These are phyloP conservation scores for Tillandsia leiboldiana DNA, from an alignment of 176 grass and related monocot species.

Conservation along the genomic window DNA sequence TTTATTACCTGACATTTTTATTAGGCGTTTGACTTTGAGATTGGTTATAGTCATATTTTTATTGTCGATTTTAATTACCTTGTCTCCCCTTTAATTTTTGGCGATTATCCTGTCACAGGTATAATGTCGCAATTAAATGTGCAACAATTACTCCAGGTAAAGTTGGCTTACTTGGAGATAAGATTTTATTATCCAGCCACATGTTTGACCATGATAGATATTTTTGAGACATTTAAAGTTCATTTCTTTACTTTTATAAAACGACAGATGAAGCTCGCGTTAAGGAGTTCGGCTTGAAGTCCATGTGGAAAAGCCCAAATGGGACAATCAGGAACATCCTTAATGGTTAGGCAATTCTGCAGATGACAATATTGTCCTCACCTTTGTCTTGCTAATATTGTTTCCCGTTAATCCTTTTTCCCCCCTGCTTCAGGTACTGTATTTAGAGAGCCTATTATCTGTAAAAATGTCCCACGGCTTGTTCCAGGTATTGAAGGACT, in stretches of 20 bases:
- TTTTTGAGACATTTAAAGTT: not conserved
- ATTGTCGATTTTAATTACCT: no score
- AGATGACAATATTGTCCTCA: not conserved
- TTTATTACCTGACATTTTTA: constrained; percentile 1
- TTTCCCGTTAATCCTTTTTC: constrained; percentile 18
- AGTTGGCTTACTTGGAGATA: not conserved
- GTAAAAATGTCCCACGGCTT: constrained; percentile 81
- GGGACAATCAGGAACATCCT: constrained; percentile 97
- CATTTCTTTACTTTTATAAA: constrained; percentile 14
- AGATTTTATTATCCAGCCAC: not conserved
- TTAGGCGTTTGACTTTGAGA: not conserved
- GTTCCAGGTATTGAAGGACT: constrained; percentile 64
- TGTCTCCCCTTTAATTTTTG: no score
- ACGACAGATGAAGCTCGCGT: constrained; percentile 64
- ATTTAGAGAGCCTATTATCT: constrained; percentile 96
- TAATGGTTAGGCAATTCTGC: constrained; percentile 35
- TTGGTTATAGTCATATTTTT: no score
- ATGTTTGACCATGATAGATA: not conserved
- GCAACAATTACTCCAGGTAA: constrained; percentile 95
- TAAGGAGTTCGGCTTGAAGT: constrained; percentile 83
- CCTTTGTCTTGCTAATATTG: not conserved
- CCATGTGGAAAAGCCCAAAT: constrained; percentile 94
- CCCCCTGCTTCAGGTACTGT: constrained; percentile 55
- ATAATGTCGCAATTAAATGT: constrained; percentile 98
- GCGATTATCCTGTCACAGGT: constrained; percentile 25